Conservation (phyloP, 2,329 filamentous ascomycete genomes). For the Hypoxylon sp. region DNA sequence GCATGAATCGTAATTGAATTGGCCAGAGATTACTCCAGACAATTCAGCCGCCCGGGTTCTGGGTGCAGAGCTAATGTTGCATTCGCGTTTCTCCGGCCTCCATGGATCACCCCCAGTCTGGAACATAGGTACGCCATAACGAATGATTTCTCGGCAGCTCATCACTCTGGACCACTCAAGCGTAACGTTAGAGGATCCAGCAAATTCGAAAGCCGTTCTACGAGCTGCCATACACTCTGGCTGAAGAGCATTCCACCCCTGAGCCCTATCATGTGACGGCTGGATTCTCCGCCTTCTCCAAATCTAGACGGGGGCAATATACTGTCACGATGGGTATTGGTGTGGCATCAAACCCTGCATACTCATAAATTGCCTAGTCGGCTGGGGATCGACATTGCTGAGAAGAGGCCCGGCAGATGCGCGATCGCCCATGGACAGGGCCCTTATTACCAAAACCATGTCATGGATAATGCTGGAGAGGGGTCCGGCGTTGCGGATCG, state of each 20-base stretch:
- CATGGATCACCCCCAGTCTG: background rate
- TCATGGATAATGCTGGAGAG: constrained; percentile 10
- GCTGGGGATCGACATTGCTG: constrained; percentile 29
- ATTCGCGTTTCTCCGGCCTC: background rate
- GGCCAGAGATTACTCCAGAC: constrained; percentile 25
- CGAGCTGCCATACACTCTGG: background rate
- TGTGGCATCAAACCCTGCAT: constrained; percentile 38
- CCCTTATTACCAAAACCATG: constrained; percentile 19
- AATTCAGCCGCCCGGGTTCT: constrained; percentile 40
- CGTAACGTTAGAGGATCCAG: background rate
- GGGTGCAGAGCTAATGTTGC: constrained; percentile 26
- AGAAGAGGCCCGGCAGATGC: constrained; percentile 30
- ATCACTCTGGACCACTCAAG: background rate
- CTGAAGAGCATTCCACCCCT: background rate
- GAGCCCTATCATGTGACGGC: background rate
- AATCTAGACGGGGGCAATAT: constrained; percentile 19
- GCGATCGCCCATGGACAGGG: background rate
- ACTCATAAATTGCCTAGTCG: constrained; percentile 38
- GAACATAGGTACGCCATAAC: background rate
- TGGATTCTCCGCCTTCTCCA: constrained; percentile 34
- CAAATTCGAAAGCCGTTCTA: background rate
- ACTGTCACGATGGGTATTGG: constrained; percentile 17
- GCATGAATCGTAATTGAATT: constrained; percentile 21
- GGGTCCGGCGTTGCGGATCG: constrained; percentile 4
- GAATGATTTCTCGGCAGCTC: background rate